Evolutionary conservation across 495 filamentous ascomycete genomes (phyloP), one percentile per base, ranked within the genome.

Genomic region (Xylaria castorea): DNA sequence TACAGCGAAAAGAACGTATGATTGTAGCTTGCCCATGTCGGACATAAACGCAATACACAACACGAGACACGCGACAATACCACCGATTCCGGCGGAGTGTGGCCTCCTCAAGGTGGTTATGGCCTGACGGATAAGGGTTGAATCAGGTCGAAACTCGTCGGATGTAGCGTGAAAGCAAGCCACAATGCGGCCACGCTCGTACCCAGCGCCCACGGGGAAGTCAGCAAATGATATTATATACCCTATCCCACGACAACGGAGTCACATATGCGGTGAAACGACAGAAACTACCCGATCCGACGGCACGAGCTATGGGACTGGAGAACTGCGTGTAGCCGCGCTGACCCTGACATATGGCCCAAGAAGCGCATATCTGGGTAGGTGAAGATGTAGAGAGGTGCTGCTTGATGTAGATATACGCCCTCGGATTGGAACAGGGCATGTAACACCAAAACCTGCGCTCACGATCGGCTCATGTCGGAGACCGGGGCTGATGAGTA

Each of bases 241-340:
- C 50, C 64, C 48, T 44, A 25, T 57, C 14, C 64, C 46, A 53
- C 30, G 46, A 20, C 46, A 7, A 22, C 50, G 66, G 34, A 22
- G 44, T 34, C 22, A 20, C 66, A 57, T 68, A 36, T 55, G 48
- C 25, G 12, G 66, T 57, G 66, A 5, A 44, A 68, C 66, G 8
- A 57, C 32, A 57, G 36, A 68, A 44, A 57, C 65, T 68, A 68
- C 50, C 48, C 66, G 66, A 68, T 68, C 66, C 66, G 66, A 68
- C 66, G 66, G 50, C 64, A 57, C 66, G 50, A 68, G 38, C 22
- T 32, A 34, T 14, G 48, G 50, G 4, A 44, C 50, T 53, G 64
- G 32, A 53, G 46, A n/a, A 38, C 48, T 67, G 64, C 64, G 32
- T 34, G 64, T 53, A 67, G 64, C 64, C 64, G 64, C 27, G 42